These are phyloP conservation scores for Cucurbita moschata DNA, from an alignment of 306 rosid species.

Conservation along the genomic window DNA sequence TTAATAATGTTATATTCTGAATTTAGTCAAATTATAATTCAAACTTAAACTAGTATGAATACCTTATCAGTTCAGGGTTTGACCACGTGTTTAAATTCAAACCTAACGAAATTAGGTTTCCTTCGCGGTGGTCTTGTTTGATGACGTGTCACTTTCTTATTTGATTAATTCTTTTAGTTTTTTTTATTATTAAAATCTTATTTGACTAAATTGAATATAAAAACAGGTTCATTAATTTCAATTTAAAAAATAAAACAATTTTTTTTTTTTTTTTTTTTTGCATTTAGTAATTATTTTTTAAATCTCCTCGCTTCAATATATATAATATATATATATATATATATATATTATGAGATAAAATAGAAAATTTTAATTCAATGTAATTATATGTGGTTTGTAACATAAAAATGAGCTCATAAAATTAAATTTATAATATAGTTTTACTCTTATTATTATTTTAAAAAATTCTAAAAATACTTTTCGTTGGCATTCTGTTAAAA, in stretches of 20 bases:
- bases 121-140: background rate
- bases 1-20: background rate
- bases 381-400: no score
- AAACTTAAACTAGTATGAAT: background rate
- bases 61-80: background rate
- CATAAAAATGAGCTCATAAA: no score
- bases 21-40: background rate
- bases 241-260: background rate
- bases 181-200: background rate
- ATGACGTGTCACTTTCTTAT: background rate
- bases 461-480: no score
- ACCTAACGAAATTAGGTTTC: background rate
- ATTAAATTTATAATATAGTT: no score
- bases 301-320: no score
- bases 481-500: no score
- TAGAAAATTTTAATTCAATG: no score
- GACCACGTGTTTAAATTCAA: constrained; percentile 7
- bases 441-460: no score
- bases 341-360: no score
- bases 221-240: background rate
- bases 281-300: no score
- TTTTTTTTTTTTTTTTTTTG: no score
- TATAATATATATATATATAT: no score
- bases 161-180: background rate
- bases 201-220: background rate